Base-by-base conservation (phyloP, 345 rosid species). In the Nephelium lappaceum region DNA sequence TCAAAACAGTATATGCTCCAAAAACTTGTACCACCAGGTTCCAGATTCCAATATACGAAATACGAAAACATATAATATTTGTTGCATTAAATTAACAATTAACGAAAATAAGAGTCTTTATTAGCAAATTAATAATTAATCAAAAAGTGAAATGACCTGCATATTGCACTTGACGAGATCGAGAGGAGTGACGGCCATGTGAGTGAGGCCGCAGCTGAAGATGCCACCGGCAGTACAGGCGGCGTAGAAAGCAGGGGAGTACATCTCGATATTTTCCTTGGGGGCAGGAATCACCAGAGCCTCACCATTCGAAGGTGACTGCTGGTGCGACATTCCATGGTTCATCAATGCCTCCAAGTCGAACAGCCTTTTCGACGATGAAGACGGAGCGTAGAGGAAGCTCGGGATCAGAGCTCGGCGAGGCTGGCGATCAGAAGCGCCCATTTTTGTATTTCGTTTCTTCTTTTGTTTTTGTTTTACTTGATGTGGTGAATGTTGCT, bases 161-260 rank as follows among this genome's bases (percentile, higher is more conserved):
- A 96, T 96, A 77, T 96, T 96, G 83, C 99, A 96, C 86, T 96
- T 96, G 88, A 96, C 88, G 65, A 96, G 90, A 87, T 96, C 99
- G 39, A 96, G 93, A 5, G 99, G 99, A 66, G 99, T 93, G 77
- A 96, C 87, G 4, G 97, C 77, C 88, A 73, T 93, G 85, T 96
- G 99, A 41, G 98, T 96, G 79, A 89, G 84, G 19, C 99, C 98
- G 43, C 98, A 93, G 83, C 93, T 76, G 65, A 96, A 36, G 62
- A 81, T 85, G 16, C 99, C 98, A 14, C 94, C 97, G 69, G 69
- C 87, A 9, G 98, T 88, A 83, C 95, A 96, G 63, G 95, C 95
- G 31, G 95, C 91, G 77, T 88, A 96, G 80, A 82, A 96, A 15
- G 91, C 82, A 4, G 97, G 97, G 8, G 99, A 92, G 86, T 77